These are phyloP conservation scores for Ephemerocybe angulata DNA, from an alignment of 768 basidiomycete genomes.

Conservation along the genomic window DNA sequence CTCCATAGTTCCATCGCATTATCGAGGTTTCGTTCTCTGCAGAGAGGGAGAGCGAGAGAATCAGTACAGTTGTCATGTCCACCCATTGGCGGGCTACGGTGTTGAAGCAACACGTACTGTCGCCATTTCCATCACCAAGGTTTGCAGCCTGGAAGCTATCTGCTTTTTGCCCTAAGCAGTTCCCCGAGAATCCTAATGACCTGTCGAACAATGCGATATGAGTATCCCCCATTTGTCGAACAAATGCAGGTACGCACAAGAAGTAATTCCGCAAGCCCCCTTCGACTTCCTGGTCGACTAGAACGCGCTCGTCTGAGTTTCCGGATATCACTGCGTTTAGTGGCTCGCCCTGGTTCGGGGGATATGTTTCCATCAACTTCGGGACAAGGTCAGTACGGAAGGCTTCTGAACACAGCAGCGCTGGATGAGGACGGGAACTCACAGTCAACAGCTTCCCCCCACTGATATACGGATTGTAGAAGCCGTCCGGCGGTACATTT, in stretches of 20 bases:
- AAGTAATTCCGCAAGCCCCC: conserved; percentile 85
- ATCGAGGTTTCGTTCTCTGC: conserved; percentile 78
- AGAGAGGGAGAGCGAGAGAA: conserved; percentile 4
- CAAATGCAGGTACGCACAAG: conserved; percentile 48
- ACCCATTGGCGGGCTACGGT: too few relatives aligned
- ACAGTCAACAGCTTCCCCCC: conserved; percentile 44
- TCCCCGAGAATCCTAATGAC: conserved; percentile 66
- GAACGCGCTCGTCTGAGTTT: conserved; percentile 66
- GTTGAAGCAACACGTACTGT: conserved; percentile 40
- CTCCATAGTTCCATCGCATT: conserved; percentile 82
- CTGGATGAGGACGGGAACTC: conserved; percentile 43
- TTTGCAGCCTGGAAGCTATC: conserved; percentile 68
- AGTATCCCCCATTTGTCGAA: not conserved
- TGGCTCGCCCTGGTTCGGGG: conserved; percentile 69
- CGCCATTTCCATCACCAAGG: conserved; percentile 80
- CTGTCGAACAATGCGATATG: conserved; percentile 29
- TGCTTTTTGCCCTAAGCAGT: conserved; percentile 82
- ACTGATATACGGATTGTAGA: conserved; percentile 47
- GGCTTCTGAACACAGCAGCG: conserved; percentile 43
- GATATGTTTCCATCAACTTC: not conserved
- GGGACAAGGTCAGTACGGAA: not conserved
- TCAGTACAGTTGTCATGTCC: too few relatives aligned
- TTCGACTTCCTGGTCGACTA: conserved; percentile 51
- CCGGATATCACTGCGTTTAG: conserved; percentile 79
- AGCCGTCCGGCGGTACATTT: conserved; percentile 52